Evolutionary conservation across 2,329 filamentous ascomycete genomes (phyloP), one percentile per base, ranked within the genome.

Genomic region (Cladophialophora exuberans): DNA sequence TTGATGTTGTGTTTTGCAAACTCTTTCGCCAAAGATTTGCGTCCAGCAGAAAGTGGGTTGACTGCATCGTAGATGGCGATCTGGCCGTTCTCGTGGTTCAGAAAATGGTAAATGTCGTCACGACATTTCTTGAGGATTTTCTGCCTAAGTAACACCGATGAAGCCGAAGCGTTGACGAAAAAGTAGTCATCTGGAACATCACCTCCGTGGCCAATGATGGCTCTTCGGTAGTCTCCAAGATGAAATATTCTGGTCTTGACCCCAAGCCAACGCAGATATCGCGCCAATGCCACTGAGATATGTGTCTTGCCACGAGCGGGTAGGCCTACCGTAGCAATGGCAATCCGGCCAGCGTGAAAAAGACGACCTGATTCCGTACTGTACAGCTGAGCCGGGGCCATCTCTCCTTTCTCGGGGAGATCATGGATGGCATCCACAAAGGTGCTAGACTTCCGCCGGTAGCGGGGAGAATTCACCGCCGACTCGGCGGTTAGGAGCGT

Each of bases 241-340:
- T 99, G 94, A 71, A 99, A 99, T 65, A 97, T 95, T 64, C 93
- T 88, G 28, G 94, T 97, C 77, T 99, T 99, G 56, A 99, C 94
- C 60, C 94, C 94, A 33, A 99, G 83, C 94, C 94, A 99, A 72
- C 92, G 85, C 39, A 99, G 80, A 75, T 99, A 99, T 41, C 94
- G 87, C 42, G 93, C 91, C 67, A 99, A 81, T 5, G 94, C 96
- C 48, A 99, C 94, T 54, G 92, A 97, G 48, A 96, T 95, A 68
- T 99, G 94, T 17, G 94, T 99, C 76, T 99, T 99, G 58, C 94
- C 94, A 67, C 94, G 86, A 33, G 94, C 94, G 36, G 94, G 94
- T 25, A 97, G 83, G 20, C 94, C 94, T 63, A 97, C 94, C 70
- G 96, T 97, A 62, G 94, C 93, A 66, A 99, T 97, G 43, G 93